Percentiles rank a stretch among this genome's conserved stretches.
These are phyloP conservation scores for Penicillium sp. DNA, from an alignment of 2,329 filamentous ascomycete species.

Conservation along the genomic window DNA sequence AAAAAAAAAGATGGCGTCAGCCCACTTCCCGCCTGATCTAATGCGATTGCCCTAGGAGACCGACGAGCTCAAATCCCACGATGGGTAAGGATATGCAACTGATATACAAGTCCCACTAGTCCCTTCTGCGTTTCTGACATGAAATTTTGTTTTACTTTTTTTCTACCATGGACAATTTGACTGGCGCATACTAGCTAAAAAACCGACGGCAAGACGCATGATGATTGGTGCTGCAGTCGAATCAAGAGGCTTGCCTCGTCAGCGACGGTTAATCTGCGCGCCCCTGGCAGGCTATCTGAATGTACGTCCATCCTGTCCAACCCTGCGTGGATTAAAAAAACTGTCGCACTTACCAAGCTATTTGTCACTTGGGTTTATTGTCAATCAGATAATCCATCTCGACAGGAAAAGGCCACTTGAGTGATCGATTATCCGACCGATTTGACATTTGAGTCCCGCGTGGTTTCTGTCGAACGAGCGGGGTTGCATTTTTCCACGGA, in stretches of 20 bases:
- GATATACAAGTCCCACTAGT: background rate
- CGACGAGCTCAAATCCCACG: slow-evolving; percentile 6
- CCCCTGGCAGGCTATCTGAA: slow-evolving; percentile 8
- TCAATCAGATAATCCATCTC: slow-evolving; percentile 21
- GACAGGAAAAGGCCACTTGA: background rate
- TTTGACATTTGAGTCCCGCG: slow-evolving; percentile 30
- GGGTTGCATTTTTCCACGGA: slow-evolving; percentile 12
- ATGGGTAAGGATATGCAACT: slow-evolving; percentile 16
- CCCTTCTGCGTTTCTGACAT: background rate
- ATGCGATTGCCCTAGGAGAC: slow-evolving; percentile 12
- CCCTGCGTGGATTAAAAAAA: background rate
- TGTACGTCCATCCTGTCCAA: slow-evolving; percentile 1
- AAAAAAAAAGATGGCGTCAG: slow-evolving; percentile 24
- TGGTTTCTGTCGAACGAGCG: slow-evolving; percentile 32
- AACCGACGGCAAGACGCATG: slow-evolving; percentile 25
- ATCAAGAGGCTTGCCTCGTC: slow-evolving; percentile 20
- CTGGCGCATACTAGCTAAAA: slow-evolving; percentile 25
- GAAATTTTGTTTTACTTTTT: slow-evolving; percentile 10
- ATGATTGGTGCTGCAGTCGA: slow-evolving; percentile 26
- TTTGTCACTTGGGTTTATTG: slow-evolving; percentile 25
- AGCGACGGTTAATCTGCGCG: slow-evolving; percentile 18
- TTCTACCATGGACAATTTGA: slow-evolving; percentile 19
- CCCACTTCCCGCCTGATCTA: slow-evolving; percentile 20
- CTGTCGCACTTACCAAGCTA: slow-evolving; percentile 11
- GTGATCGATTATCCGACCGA: slow-evolving; percentile 12